Percentiles rank a stretch among this genome's conserved stretches.
phyloP scores from a whole-genome alignment of 2,329 filamentous ascomycete genomes.

The Achaetomium macrosporum region DNA sequence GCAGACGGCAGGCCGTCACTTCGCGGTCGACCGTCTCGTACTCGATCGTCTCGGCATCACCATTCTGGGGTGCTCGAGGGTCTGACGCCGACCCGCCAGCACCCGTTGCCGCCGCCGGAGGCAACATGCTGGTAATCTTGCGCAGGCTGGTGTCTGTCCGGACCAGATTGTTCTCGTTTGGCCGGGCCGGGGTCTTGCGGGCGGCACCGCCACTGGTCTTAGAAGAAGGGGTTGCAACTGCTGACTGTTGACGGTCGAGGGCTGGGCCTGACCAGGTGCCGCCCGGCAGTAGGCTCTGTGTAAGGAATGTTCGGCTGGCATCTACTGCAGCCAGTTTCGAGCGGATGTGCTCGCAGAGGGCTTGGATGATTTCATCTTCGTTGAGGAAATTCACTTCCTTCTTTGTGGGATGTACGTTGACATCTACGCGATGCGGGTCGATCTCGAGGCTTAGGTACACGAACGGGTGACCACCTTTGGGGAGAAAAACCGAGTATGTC shows the following conservation, averaged over 20 bases:
- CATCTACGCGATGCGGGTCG: constrained; percentile 85
- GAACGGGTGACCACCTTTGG: constrained; percentile 92
- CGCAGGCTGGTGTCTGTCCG: constrained; percentile 82
- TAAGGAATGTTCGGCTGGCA: constrained; percentile 88
- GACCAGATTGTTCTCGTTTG: constrained; percentile 81
- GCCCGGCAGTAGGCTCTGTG: constrained; percentile 80
- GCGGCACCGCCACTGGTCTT: constrained; percentile 37
- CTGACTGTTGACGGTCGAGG: constrained; percentile 24
- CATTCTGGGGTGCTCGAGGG: constrained; percentile 14
- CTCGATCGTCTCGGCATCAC: constrained; percentile 46
- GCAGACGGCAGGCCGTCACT: constrained; percentile 64
- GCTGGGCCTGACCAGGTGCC: constrained; percentile 35
- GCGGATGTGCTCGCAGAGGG: constrained; percentile 74
- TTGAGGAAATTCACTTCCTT: constrained; percentile 95
- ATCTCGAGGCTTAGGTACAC: constrained; percentile 89
- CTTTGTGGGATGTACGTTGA: constrained; percentile 97
- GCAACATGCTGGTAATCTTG: constrained; percentile 96
- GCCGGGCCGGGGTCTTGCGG: constrained; percentile 44
- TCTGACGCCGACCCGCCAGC: constrained; percentile 26
- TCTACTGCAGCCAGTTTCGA: constrained; percentile 79
- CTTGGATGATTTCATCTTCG: constrained; percentile 90
- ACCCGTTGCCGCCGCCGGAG: constrained; percentile 42
- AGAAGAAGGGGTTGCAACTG: constrained; percentile 23
- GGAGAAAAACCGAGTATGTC: constrained; percentile 78
- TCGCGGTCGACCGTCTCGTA: constrained; percentile 71